Conservation (phyloP, 768 basidiomycete genomes). For the Gautieria morchelliformis region DNA sequence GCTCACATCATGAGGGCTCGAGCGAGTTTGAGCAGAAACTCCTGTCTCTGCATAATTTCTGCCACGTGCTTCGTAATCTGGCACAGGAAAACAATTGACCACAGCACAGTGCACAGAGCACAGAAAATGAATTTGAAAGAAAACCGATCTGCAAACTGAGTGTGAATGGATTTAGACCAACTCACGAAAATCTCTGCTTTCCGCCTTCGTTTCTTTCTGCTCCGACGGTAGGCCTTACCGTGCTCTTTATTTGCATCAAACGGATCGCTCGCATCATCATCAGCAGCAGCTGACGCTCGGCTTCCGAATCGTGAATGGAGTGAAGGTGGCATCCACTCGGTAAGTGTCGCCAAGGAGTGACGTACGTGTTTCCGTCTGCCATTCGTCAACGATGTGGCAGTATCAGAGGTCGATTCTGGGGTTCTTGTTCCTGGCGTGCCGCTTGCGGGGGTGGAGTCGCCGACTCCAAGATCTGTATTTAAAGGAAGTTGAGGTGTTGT, state of each 20-base stretch:
- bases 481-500: neutral
- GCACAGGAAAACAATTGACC: neutral
- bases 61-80: slow-evolving; percentile 81
- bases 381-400: neutral
- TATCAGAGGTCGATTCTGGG: neutral
- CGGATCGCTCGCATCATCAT: slow-evolving; percentile 12
- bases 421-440: neutral
- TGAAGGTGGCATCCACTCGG: neutral
- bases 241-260: slow-evolving; percentile 19
- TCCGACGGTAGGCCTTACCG: slow-evolving; percentile 26
- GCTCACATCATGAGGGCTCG: slow-evolving; percentile 33
- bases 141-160: too few species aligned
- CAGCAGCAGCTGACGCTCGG: neutral
- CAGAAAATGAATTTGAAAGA: too few species aligned
- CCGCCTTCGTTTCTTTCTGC: slow-evolving; percentile 46
- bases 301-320: neutral
- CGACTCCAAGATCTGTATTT: neutral
- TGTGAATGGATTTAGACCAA: slow-evolving; percentile 4
- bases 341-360: neutral
- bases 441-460: neutral
- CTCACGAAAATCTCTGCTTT: slow-evolving; percentile 71
- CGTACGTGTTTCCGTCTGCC: neutral
- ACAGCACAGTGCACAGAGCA: too few species aligned
- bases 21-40: slow-evolving; percentile 37
- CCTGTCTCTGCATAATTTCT: slow-evolving; percentile 37